Base-by-base conservation (phyloP, 768 basidiomycete genomes). In the Collybia mongolica region DNA sequence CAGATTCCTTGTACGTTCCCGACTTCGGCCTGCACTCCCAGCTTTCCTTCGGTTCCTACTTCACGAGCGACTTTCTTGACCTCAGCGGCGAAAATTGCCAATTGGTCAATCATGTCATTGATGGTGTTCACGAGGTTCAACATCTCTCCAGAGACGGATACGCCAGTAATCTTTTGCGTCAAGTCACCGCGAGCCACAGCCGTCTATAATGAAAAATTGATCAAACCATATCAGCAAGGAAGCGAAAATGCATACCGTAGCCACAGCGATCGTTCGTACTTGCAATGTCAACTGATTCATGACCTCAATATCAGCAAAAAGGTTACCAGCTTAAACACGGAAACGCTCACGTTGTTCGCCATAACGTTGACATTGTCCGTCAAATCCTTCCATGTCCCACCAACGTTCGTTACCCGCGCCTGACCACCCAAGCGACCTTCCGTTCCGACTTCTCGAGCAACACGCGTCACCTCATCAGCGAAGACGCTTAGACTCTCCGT, bases 41-140 rank as follows among this genome's bases (percentile, higher is more conserved):
- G 75, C 70, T 98, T 98, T n/a, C 97, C 96, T 62, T 98, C 94
- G 12, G 96, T 98, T 40, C 96, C 96, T 62, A 99, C 96, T 67
- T 99, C 95, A 28, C 93, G 76, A 1, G 97, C 97, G 47, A 99
- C 96, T 62, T 96, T 91, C 69, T 94, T 98, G 51, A 98, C 77
- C 59, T 82, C 79, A 5, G 74, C 74, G 6, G 80, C 77, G 54
- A 82, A 80, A 43, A 80, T 80, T 20, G 75, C 76, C 52, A 82
- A 63, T 49, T 81, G 79, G 60, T 81, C 80, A 61, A 80, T 82
- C 80, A 82, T 82, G 66, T 88, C 86, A 70, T 98, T 98, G 82
- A 98, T 98, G 15, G 97, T 98, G 69, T 94, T 93, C 44, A 97
- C 95, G 56, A 99, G 75, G 55, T 84, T 87, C n/a, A 96, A 74